Evolutionary conservation across 371 early-diverging fungal genomes (phyloP).

Genomic region (Rhizomucor pusillus): DNA sequence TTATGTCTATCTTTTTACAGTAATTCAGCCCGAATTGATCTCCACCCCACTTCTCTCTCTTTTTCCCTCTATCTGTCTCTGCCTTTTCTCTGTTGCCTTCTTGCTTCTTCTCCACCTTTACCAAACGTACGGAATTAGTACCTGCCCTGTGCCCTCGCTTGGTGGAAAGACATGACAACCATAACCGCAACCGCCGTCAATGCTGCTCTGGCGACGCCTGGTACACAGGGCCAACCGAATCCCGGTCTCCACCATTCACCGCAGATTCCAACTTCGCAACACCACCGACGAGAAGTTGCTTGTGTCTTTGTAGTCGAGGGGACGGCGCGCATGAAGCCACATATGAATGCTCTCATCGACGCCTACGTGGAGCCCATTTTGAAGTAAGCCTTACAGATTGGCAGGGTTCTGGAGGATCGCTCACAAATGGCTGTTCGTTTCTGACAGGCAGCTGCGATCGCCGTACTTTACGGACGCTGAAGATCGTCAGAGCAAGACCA

Average conservation of each 20-base stretch:
- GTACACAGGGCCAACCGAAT: constrained; percentile 37
- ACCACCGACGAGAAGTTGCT: constrained; percentile 53
- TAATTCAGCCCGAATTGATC: no score
- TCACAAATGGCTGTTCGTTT: background rate
- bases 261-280: constrained; percentile 41
- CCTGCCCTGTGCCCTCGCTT: no score
- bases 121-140: no score
- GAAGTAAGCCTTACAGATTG: constrained; percentile 36
- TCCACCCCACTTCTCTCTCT: no score
- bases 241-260: constrained; percentile 89
- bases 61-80: no score
- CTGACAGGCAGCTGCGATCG: constrained; percentile 49
- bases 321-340: constrained; percentile 55
- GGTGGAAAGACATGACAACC: no score
- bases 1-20: no score
- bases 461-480: constrained; percentile 53
- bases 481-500: constrained; percentile 52
- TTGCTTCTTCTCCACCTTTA: no score
- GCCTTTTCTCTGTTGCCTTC: no score
- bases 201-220: constrained; percentile 24
- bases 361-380: constrained; percentile 61
- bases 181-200: no score
- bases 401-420: background rate
- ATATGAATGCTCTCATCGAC: constrained; percentile 46
- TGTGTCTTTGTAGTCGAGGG: constrained; percentile 63